Conservation (phyloP, 225 moss, liverwort and hornwort species). For the Marchantia paleacea region DNA sequence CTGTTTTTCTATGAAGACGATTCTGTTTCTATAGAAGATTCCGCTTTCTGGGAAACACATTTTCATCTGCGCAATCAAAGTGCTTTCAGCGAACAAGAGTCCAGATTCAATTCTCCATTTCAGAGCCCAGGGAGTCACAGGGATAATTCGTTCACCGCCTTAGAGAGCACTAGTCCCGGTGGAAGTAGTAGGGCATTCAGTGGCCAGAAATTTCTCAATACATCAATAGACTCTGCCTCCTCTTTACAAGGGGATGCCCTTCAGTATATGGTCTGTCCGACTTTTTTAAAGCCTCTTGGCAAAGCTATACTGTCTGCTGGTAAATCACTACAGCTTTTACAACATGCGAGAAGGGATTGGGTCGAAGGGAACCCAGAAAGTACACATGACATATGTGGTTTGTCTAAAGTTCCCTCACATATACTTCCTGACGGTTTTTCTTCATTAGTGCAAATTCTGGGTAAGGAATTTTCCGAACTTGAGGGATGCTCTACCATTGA, state of each 20-base stretch:
- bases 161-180: slow-evolving; percentile 12
- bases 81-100: slow-evolving; percentile 29
- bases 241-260: slow-evolving; percentile 23
- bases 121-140: slow-evolving; percentile 27
- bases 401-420: slow-evolving; percentile 43
- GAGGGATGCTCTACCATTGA: slow-evolving; percentile 16
- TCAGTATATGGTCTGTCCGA: slow-evolving; percentile 68
- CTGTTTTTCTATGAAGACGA: slow-evolving; percentile 80
- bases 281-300: slow-evolving; percentile 74
- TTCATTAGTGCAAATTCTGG: slow-evolving; percentile 44
- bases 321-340: slow-evolving; percentile 94
- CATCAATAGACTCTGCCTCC: slow-evolving; percentile 14
- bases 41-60: slow-evolving; percentile 88
- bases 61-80: slow-evolving; percentile 61
- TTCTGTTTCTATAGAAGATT: slow-evolving; percentile 78
- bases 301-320: slow-evolving; percentile 93
- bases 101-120: slow-evolving; percentile 7
- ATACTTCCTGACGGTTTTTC: slow-evolving; percentile 51
- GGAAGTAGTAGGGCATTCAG: slow-evolving; percentile 5
- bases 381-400: slow-evolving; percentile 34
- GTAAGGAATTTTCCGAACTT: slow-evolving; percentile 56
- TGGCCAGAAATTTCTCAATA: slow-evolving; percentile 22
- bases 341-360: slow-evolving; percentile 68
- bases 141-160: slow-evolving; percentile 7
- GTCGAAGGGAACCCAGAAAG: slow-evolving; percentile 36